Evolutionary conservation across 208 protist species (phyloP).

Genomic region (Porcisia deanei): DNA sequence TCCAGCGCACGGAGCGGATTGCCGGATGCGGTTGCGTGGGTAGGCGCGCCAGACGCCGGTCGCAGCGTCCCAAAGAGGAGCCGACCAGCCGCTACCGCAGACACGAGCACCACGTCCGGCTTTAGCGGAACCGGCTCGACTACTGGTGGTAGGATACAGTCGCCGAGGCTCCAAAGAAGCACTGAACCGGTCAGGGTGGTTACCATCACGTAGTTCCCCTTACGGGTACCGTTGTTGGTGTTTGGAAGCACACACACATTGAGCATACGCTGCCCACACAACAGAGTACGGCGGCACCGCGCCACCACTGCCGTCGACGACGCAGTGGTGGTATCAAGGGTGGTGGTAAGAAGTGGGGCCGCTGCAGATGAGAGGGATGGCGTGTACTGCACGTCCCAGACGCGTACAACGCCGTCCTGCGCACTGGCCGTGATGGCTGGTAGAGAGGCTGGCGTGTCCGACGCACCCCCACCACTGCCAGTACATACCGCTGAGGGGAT

Average conservation of each 20-base stretch:
- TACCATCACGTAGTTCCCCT: slow-evolving; percentile 24
- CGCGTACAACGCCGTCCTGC: slow-evolving; percentile 67
- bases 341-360: not conserved
- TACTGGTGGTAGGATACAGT: slow-evolving; percentile 36
- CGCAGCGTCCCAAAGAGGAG: slow-evolving; percentile 50
- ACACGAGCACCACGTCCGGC: slow-evolving; percentile 57
- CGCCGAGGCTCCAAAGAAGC: slow-evolving; percentile 57
- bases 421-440: slow-evolving; percentile 67
- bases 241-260: slow-evolving; percentile 53
- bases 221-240: slow-evolving; percentile 1
- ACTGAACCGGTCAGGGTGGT: slow-evolving; percentile 31
- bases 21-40: not conserved
- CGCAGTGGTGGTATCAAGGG: not conserved
- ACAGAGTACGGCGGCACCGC: slow-evolving; percentile 73
- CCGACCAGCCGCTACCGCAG: slow-evolving; percentile 28
- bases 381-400: slow-evolving; percentile 69
- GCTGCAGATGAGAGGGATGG: not conserved
- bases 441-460: slow-evolving; percentile 5
- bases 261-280: slow-evolving; percentile 80
- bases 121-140: slow-evolving; percentile 60
- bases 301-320: slow-evolving; percentile 10
- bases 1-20: slow-evolving; percentile 19
- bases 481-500: not conserved
- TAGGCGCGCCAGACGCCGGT: not conserved
- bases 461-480: not conserved